Percentiles rank a stretch among this genome's conserved stretches.
Evolutionary conservation across 352 stramenopile species (phyloP).

Genomic region (Hyaloperonospora brassicae): DNA sequence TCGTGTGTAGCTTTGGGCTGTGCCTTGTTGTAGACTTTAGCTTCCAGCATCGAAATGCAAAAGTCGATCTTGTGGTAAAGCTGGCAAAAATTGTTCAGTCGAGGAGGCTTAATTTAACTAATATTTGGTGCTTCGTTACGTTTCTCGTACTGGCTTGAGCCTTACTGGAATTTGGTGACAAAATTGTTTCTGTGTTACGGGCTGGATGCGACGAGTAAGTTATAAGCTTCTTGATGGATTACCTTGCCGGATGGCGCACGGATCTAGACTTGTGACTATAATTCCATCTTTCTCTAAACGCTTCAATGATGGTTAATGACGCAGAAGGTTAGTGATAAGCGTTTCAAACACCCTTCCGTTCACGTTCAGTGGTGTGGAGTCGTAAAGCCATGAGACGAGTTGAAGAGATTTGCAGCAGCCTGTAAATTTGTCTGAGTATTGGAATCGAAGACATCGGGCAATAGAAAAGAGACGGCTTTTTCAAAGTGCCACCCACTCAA

Average conservation of each 20-base stretch:
- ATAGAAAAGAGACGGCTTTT: not conserved
- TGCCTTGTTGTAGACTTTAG: conserved; percentile 2
- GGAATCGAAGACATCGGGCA: conserved; percentile 1
- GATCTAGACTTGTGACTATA: conserved; percentile 1
- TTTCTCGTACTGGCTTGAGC: not conserved
- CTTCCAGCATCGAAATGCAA: not conserved
- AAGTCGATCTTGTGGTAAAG: not conserved
- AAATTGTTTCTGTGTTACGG: not conserved
- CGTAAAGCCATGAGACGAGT: not conserved
- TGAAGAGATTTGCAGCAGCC: not conserved
- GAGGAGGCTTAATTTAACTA: conserved; percentile 3
- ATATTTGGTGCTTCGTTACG: conserved; percentile 1
- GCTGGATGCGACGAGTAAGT: not conserved
- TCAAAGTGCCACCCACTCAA: conserved; percentile 5
- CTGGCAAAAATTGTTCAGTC: conserved; percentile 9
- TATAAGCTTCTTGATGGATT: conserved; percentile 1
- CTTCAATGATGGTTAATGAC: conserved; percentile 10
- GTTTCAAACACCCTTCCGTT: conserved; percentile 7
- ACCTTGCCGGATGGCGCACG: not conserved
- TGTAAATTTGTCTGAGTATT: conserved; percentile 8
- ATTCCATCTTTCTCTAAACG: not conserved
- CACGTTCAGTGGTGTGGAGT: conserved; percentile 7
- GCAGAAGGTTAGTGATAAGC: conserved; percentile 10
- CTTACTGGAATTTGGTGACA: not conserved
- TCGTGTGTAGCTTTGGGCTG: not conserved